Conservation (phyloP, 441 rosid genomes). For the Croton setiger region DNA sequence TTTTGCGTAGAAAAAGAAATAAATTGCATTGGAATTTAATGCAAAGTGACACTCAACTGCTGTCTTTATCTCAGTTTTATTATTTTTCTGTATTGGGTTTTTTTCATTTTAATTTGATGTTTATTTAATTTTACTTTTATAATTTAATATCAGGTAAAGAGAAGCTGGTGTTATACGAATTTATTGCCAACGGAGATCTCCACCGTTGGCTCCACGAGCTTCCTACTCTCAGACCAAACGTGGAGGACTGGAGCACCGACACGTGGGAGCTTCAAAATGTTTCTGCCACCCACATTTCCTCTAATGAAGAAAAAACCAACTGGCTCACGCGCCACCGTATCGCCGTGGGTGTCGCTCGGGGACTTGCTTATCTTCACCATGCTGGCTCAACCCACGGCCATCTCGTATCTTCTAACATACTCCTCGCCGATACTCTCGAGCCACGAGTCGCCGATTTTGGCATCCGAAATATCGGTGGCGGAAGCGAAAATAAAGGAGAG, state of each 20-base stretch:
- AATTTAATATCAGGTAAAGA: slow-evolving; percentile 48
- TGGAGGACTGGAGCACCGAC: slow-evolving; percentile 93
- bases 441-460: slow-evolving; percentile 77
- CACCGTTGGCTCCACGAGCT: slow-evolving; percentile 95
- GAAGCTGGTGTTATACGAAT: slow-evolving; percentile 75
- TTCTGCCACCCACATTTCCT: slow-evolving; percentile 24
- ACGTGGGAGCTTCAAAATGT: slow-evolving; percentile 64
- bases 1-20: slow-evolving; percentile 8
- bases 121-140: too few relatives aligned
- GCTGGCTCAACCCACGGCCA: slow-evolving; percentile 77
- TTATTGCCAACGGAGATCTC: slow-evolving; percentile 83
- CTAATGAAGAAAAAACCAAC: slow-evolving; percentile 58
- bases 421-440: slow-evolving; percentile 68
- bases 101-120: neutral
- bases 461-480: slow-evolving; percentile 32
- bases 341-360: slow-evolving; percentile 81
- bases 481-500: neutral
- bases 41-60: neutral
- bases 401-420: slow-evolving; percentile 69
- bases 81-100: too few relatives aligned
- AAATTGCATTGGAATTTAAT: neutral
- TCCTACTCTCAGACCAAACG: slow-evolving; percentile 69
- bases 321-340: slow-evolving; percentile 83
- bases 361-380: slow-evolving; percentile 83
- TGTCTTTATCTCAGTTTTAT: neutral